Evolutionary conservation across 176 grass and related monocot genomes (phyloP), one percentile per base, ranked within the genome.

Genomic region (Rhipidocladum racemiflorum): DNA sequence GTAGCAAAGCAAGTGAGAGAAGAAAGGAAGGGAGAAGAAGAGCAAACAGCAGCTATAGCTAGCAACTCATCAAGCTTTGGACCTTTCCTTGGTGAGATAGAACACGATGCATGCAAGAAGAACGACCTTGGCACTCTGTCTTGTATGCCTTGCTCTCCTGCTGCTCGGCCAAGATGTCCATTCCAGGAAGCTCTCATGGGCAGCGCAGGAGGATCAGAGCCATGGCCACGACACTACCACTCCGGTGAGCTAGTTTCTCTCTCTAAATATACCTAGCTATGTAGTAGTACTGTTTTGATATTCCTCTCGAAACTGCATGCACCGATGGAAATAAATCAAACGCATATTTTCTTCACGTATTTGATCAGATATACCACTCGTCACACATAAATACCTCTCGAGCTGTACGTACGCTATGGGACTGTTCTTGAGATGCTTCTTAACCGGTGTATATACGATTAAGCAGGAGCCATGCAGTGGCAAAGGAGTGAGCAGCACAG

Each of bases 401-500:
- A 59, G 55, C 55, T 12, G 55, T 24, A 12, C 17, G 55, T 24
- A 12, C 17, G 7, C 20, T 3, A 20, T 21, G 28, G 9, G 16
- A 8, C 36, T 65, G 0, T 25, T 43, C 11, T 27, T 70, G 3
- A 6, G 21, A 45, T 44, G 39, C 6, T 70, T 17, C 23, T 27
- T 8, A 9, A 81, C 38, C 9, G 65, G 44, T 14, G 0, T 3
- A 30, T 15, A 12, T 57, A 17, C 5, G 38, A 23, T 61, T 29
- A 9, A 62, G 70, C 85, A 91, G 89, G 85, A 87, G 60, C 68
- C 75, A 8, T 44, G 21, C 55, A 61, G 59, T 14, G 68, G 23
- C 9, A 39, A 42, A 39, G 54, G 24, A 49, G 63, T 51, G 1
- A 43, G 84, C 28, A 65, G 15, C n/a, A 23, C 39, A 11, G 80